Evolutionary conservation across 2,329 filamentous ascomycete genomes (phyloP).

Genomic region (Albophoma yamanashiensis): DNA sequence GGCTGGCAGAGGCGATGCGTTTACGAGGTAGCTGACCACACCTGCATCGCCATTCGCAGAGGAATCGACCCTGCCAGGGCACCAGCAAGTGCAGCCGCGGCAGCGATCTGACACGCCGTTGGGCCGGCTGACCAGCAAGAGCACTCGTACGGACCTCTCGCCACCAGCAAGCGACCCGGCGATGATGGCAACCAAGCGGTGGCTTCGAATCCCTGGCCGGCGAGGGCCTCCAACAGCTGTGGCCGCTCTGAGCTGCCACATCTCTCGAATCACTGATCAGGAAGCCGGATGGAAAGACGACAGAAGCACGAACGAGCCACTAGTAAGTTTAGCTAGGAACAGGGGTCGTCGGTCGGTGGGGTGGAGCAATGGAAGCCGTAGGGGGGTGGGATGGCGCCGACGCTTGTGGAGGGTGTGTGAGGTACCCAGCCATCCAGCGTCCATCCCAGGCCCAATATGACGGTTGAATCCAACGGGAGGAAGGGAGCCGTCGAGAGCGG

Average conservation of each 20-base stretch:
- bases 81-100: constrained; percentile 4
- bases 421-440: background rate
- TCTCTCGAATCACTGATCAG: constrained; percentile 8
- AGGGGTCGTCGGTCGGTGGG: background rate
- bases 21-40: no score
- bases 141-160: background rate
- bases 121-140: background rate
- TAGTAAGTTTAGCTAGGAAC: constrained; percentile 2
- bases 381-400: background rate
- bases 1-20: background rate
- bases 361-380: background rate
- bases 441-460: constrained; percentile 2
- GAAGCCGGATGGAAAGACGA: constrained; percentile 19
- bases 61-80: background rate
- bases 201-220: background rate
- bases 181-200: background rate
- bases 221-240: background rate
- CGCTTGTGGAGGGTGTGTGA: background rate
- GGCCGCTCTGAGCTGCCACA: constrained; percentile 6
- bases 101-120: constrained; percentile 7
- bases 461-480: constrained; percentile 2
- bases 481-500: background rate
- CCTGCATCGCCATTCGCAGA: background rate
- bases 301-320: constrained; percentile 15
- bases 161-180: background rate